Percentiles rank a stretch among this genome's conserved stretches.
These are phyloP conservation scores for Fraxinus angustifolia DNA, from an alignment of 305 asterid species.

Conservation along the genomic window DNA sequence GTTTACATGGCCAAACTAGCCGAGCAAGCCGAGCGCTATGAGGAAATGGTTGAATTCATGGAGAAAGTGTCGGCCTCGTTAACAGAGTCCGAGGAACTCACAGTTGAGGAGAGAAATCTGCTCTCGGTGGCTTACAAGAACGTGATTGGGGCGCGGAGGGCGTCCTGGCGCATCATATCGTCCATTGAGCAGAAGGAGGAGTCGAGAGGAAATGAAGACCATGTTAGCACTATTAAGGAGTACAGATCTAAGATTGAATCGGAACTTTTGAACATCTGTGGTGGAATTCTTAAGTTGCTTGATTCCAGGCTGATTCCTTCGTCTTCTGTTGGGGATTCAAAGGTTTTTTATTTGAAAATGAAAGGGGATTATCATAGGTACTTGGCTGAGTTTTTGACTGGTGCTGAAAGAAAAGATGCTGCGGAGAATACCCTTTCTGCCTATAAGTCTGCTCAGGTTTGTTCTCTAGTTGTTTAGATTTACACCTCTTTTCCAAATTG, in stretches of 20 bases:
- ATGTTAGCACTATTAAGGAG: slow-evolving; percentile 41
- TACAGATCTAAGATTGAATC: slow-evolving; percentile 65
- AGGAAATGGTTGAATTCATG: slow-evolving; percentile 69
- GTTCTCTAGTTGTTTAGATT: background rate
- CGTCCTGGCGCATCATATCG: slow-evolving; percentile 64
- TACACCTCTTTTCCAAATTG: too few species aligned
- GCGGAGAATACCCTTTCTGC: slow-evolving; percentile 68
- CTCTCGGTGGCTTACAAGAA: slow-evolving; percentile 68
- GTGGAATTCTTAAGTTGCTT: slow-evolving; percentile 57
- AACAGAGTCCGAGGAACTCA: slow-evolving; percentile 42
- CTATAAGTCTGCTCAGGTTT: slow-evolving; percentile 71
- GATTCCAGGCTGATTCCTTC: slow-evolving; percentile 47
- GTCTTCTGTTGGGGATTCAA: slow-evolving; percentile 51
- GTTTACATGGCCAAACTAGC: slow-evolving; percentile 70
- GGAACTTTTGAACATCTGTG: slow-evolving; percentile 54
- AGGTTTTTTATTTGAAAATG: slow-evolving; percentile 70
- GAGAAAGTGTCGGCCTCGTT: slow-evolving; percentile 50
- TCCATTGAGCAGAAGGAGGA: slow-evolving; percentile 69
- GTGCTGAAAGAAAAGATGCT: slow-evolving; percentile 58
- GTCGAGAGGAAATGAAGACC: slow-evolving; percentile 63
- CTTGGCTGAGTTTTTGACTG: slow-evolving; percentile 62
- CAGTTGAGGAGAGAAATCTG: slow-evolving; percentile 62
- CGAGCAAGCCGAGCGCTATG: slow-evolving; percentile 62
- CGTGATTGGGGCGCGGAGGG: slow-evolving; percentile 62
- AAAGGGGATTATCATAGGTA: slow-evolving; percentile 71